Conservation (phyloP, 345 rosid species). For the Gossypium thurberi region DNA sequence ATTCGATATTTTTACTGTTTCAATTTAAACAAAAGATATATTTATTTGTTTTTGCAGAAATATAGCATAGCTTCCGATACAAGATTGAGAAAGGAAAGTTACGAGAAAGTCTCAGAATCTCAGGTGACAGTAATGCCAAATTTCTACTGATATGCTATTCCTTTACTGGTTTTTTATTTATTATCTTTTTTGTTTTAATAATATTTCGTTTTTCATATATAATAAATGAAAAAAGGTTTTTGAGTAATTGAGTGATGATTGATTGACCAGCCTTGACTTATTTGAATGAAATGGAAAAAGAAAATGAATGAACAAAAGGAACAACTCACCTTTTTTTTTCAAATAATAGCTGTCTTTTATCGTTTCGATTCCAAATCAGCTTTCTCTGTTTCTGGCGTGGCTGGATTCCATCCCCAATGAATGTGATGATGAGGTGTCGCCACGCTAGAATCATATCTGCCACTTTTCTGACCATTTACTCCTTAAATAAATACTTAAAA, state of each 20-base stretch:
- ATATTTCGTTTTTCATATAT: background rate
- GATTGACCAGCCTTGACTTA: conserved; percentile 4
- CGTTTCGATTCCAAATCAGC: background rate
- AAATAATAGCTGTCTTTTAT: conserved; percentile 35
- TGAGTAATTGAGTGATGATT: conserved; percentile 15
- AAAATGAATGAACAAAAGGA: conserved; percentile 31
- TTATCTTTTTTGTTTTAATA: background rate
- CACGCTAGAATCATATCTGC: conserved; percentile 19
- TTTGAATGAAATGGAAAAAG: background rate
- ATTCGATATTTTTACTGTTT: background rate
- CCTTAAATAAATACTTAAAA: background rate
- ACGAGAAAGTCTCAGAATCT: conserved; percentile 17
- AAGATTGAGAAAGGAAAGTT: conserved; percentile 19
- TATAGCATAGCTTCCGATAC: conserved; percentile 17
- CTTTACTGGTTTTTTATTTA: background rate
- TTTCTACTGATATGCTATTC: background rate
- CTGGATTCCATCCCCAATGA: background rate
- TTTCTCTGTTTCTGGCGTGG: conserved; percentile 7
- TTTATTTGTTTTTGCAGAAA: conserved; percentile 11
- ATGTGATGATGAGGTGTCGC: conserved; percentile 40
- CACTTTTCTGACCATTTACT: background rate
- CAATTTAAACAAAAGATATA: background rate
- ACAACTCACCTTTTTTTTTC: conserved; percentile 28
- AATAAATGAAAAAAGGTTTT: background rate
- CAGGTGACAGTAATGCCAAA: conserved; percentile 10